Evolutionary conservation across 1,284 basidiomycete species (phyloP).

Genomic region (Exobasidium cylindrosporum): DNA sequence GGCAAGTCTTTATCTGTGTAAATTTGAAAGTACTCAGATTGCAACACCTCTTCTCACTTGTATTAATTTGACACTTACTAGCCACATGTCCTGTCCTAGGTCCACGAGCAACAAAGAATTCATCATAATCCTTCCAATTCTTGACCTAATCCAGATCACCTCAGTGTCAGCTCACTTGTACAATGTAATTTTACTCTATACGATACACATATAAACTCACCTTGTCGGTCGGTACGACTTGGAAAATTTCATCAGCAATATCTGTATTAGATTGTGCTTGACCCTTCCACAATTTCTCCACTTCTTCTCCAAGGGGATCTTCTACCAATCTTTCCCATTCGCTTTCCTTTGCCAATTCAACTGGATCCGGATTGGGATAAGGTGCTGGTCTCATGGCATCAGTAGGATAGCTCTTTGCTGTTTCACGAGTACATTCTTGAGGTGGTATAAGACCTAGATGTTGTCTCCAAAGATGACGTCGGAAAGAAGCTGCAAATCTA

Average conservation of each 20-base stretch:
- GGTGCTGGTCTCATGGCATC: constrained; percentile 21
- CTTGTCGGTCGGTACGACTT: constrained; percentile 74
- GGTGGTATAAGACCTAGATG: constrained; percentile 34
- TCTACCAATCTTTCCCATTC: constrained; percentile 58
- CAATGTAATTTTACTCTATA: too few species aligned
- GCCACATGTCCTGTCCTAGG: constrained; percentile 10
- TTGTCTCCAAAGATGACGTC: constrained; percentile 63
- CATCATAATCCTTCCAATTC: constrained; percentile 46
- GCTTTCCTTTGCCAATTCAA: constrained; percentile 56
- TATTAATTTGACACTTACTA: neutral
- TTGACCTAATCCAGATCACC: constrained; percentile 64
- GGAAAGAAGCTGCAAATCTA: constrained; percentile 73
- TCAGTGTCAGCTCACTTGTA: too few species aligned
- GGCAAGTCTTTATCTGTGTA: constrained; percentile 54
- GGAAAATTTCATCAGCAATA: constrained; percentile 77
- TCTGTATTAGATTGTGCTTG: constrained; percentile 77
- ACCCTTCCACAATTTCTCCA: constrained; percentile 60
- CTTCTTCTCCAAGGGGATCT: constrained; percentile 23
- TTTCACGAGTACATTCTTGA: constrained; percentile 24
- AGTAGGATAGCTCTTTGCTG: constrained; percentile 15
- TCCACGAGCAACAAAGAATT: constrained; percentile 64
- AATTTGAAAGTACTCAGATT: too few species aligned
- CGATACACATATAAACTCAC: neutral
- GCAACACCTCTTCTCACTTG: too few species aligned
- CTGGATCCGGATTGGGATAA: constrained; percentile 19